Percentiles rank a stretch among this genome's conserved stretches.
phyloP scores from a whole-genome alignment of 2,329 filamentous ascomycete genomes.

The Paraconiothyrium brasiliense region DNA sequence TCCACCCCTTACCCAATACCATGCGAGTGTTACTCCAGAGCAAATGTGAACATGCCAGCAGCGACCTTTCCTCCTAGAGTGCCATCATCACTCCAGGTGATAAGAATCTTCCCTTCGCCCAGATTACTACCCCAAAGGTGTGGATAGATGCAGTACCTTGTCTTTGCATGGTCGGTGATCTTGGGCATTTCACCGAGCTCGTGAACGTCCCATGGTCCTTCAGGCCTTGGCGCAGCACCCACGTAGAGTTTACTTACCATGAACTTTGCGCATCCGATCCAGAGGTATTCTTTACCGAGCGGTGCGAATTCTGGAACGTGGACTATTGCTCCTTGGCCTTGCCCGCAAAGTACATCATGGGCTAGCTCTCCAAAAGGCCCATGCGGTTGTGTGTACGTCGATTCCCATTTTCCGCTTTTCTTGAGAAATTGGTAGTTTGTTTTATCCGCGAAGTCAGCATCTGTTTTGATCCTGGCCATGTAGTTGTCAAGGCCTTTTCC shows the following conservation, averaged over 20 bases:
- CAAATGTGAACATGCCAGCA: conserved; percentile 16
- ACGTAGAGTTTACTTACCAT: conserved; percentile 22
- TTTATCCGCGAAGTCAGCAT: conserved; percentile 18
- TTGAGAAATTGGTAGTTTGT: conserved; percentile 19
- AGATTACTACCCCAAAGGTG: conserved; percentile 23
- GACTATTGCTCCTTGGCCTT: conserved; percentile 24
- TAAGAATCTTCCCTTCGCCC: conserved; percentile 15
- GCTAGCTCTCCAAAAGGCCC: conserved; percentile 24
- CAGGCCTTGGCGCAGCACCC: conserved; percentile 20
- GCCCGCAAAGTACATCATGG: conserved; percentile 23
- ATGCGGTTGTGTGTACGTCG: conserved; percentile 14
- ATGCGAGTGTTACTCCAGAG: not conserved
- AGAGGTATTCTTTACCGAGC: conserved; percentile 17
- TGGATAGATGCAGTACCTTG: conserved; percentile 25
- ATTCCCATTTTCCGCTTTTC: conserved; percentile 21
- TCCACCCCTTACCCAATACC: too few species aligned
- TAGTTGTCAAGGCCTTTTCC: conserved; percentile 23
- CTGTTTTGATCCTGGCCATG: conserved; percentile 23
- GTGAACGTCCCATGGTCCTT: conserved; percentile 25
- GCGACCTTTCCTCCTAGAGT: conserved; percentile 24
- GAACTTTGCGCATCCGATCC: conserved; percentile 26
- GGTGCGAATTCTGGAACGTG: conserved; percentile 20
- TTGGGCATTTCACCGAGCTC: conserved; percentile 22
- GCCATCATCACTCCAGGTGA: conserved; percentile 26
- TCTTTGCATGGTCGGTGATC: conserved; percentile 15